Base-by-base conservation (phyloP, 306 rosid species). In the Oxytropis ochrocephala region DNA sequence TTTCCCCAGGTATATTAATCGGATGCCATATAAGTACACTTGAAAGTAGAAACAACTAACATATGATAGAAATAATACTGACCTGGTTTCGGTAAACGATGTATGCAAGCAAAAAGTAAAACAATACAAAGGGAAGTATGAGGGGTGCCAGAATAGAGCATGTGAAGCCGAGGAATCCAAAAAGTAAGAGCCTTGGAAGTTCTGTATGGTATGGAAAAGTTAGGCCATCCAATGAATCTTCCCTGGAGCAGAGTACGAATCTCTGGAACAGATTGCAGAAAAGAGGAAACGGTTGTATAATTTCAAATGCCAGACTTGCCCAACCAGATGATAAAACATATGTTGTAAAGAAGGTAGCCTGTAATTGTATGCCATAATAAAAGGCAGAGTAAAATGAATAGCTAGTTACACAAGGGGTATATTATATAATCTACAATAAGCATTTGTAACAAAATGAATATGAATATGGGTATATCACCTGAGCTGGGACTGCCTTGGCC, bases 281-380 rank as follows among this genome's bases (percentile, higher is more conserved):
- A 64, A 94, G 92, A 73, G 96, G 75, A 76, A 58, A 85, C 21
- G 84, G 19, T 79, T 94, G 99, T 77, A 94, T 87, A 18, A 88
- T 77, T 82, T 94, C 99, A 81, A 73, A 78, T 13, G 92, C 86
- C 89, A 94, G 70, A 83, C 95, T 87, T 52, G 92, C 96, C 97
- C 99, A 94, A 57, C 97, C 99, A 62, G 97, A 94, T 73, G 99
- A 82, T 79, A 94, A 67, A 78, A 91, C 97, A 67, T 91, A 94
- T 53, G 99, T 94, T 78, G 83, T 80, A 84, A 94, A 94, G 86
- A 78, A 91, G 46, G 88, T 81, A 68, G 87, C 95, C 99, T 94
- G 79, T 24, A 24, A 24, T 1, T 24, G 29, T 33, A 68, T 63
- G 56, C 51, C 79, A 69, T 64, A 42, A 64, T 39, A 72, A 5